Base-by-base conservation (phyloP, 768 basidiomycete genomes). In the Suillus ampliporus region DNA sequence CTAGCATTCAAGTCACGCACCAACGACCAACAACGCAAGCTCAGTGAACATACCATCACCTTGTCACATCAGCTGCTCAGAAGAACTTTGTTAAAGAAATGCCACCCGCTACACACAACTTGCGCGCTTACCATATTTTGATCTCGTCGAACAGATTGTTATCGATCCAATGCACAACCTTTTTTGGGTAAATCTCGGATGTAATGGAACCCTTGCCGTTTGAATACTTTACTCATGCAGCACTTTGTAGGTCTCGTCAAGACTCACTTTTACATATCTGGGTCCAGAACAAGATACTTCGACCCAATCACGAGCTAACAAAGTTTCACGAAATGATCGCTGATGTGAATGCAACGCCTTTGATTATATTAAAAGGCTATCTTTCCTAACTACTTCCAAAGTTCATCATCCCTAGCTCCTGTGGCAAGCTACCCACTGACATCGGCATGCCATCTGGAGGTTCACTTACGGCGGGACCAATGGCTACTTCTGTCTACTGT, bases 131-230 rank as follows among this genome's bases (percentile, higher is more conserved):
- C 71, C 74, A 1, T 77, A 77, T 57, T 76, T 77, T 31, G 60
- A 77, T 60, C 44, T 72, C 5, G 64, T 65, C 21, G 44, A 61
- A 2, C 70, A 74, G 67, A 66, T 70, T 15, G 68, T 75, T 2
- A 71, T 77, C n/a, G 75, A 76, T 57, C 76, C 73, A 0, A 77
- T 77, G 76, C 74, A 77, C 34, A 56, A 56, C n/a, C 31, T 56
- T 56, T 38, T 19, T 19, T 56, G 23, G 53, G 53, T 56, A 26
- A 31, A 34, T 56, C 31, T 6, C 31, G n/a, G n/a, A n/a, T 7
- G 4, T 34, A 26, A n/a, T n/a, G n/a, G n/a, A n/a, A n/a, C 13
- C 8, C 52, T 35, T 9, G 9, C 34, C 57, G 11, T 37, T 37
- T 37, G 35, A n/a, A 41, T 46, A 38, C 23, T 41, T 34, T 17